Evolutionary conservation across 202 grass and related monocot species (phyloP).

Genomic region (Musa balbisiana): DNA sequence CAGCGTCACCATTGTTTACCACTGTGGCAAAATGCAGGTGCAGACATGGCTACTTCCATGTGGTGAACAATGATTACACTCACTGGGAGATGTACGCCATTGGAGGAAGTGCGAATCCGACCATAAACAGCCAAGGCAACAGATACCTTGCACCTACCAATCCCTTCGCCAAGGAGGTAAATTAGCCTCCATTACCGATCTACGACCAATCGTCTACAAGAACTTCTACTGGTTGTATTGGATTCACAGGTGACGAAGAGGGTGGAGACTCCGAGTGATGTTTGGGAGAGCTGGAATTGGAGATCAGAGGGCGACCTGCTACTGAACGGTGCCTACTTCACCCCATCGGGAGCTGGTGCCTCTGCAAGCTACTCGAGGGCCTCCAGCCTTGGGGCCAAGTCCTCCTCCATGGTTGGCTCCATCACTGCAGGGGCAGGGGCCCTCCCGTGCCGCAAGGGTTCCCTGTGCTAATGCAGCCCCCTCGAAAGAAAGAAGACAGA

Average conservation of each 20-base stretch:
- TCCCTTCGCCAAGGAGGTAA: neutral
- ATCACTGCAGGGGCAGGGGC: neutral
- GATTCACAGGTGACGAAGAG: neutral
- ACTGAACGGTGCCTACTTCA: slow-evolving; percentile 5
- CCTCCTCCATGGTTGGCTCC: neutral
- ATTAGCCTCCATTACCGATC: neutral
- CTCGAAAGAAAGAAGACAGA: too few relatives aligned
- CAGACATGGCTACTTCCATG: slow-evolving; percentile 6
- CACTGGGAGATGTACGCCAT: slow-evolving; percentile 17
- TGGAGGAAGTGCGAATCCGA: neutral
- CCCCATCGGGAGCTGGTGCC: slow-evolving; percentile 2
- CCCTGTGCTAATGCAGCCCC: neutral
- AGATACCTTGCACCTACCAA: neutral
- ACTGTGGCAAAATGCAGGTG: neutral
- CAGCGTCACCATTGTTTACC: too few relatives aligned
- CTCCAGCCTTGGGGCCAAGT: slow-evolving; percentile 13
- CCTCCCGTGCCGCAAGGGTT: neutral
- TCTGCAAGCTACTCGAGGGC: neutral
- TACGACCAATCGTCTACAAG: too few relatives aligned
- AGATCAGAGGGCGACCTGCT: slow-evolving; percentile 10
- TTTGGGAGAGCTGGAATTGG: slow-evolving; percentile 1
- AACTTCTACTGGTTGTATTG: neutral
- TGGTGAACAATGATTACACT: slow-evolving; percentile 11
- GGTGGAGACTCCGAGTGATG: neutral
- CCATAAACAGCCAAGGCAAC: slow-evolving; percentile 13